Evolutionary conservation across 495 filamentous ascomycete species (phyloP), one percentile per base, ranked within the genome.

Genomic region (Lichenothelia convexa): DNA sequence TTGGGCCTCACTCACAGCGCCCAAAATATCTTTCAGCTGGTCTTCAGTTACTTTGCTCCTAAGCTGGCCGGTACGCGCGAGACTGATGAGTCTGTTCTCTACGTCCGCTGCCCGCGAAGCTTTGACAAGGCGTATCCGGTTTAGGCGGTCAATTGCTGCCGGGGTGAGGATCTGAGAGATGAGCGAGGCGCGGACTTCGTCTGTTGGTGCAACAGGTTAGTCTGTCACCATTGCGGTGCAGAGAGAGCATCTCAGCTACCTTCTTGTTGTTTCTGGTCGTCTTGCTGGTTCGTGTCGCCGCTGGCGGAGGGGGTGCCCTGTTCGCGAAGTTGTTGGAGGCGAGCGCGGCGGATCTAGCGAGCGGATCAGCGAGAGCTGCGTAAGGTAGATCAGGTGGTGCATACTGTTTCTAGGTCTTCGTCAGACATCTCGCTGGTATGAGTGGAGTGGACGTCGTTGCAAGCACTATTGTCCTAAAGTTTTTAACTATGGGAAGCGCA

Each of bases 51-150:
- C 85, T 47, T 91, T 87, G 39, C 69, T 59, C 13, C 82, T 73
- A 23, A 97, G 61, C 62, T 94, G 87, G 18, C 85, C 84, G 9
- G 70, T 67, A 42, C 82, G 79, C 20, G 87, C 86, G 35, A 97
- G 68, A 75, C 77, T 83, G 56, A 97, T 81, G 22, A 97, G 69
- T 29, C 87, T 60, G 67, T 86, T 87, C 63, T 97, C 89, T 38
- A 95, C 70, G 48, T 93, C 84, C 30, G 65, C 65, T 22, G 89
- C 89, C 47, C 91, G 81, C 36, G 75, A 75, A 54, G 85, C 86
- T 58, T 94, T 95, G 39, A 95, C 89, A 38, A 97, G 73, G 11
- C 86, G 80, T 59, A 97, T 95, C 40, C 91, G 80, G 32, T 82
- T 83, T 7, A 97, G 67, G 12, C 89, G 79, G 60, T 97, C 89